A percentile compares a stretch with the other conserved stretches of the same genome.
Evolutionary conservation across 2,329 filamentous ascomycete genomes (phyloP).

Genomic region (Aurifilum marmelostoma): DNA sequence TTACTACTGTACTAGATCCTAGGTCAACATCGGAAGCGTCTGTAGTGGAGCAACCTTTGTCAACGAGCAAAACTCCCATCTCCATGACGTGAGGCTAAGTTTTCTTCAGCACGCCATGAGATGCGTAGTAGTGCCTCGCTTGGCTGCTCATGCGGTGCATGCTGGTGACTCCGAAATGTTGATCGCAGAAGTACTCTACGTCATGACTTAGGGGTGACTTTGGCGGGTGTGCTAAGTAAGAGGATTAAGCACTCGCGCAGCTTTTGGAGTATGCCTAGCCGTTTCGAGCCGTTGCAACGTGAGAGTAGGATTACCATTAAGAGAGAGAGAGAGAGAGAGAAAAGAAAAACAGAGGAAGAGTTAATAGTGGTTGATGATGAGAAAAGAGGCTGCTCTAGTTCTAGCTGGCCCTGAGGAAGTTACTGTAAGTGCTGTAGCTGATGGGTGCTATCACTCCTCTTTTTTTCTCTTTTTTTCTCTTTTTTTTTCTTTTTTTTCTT

Average conservation of each 20-base stretch:
- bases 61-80: background rate
- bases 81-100: conserved; percentile 17
- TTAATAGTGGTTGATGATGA: background rate
- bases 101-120: background rate
- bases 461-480: no score
- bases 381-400: background rate
- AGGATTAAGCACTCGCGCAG: background rate
- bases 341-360: background rate
- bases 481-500: no score
- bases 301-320: background rate
- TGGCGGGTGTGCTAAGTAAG: background rate
- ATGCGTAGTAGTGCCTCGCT: background rate
- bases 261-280: background rate
- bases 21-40: background rate
- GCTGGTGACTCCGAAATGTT: background rate
- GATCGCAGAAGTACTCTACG: background rate
- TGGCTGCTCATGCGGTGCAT: conserved; percentile 6
- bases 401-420: background rate
- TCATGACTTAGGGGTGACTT: conserved; percentile 10
- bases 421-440: background rate
- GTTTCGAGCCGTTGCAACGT: background rate
- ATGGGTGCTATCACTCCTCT: no score
- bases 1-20: no score
- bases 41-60: conserved; percentile 9
- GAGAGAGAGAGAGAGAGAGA: background rate